Evolutionary conservation across 768 basidiomycete species (phyloP).

Genomic region (Kwoniella europaea): DNA sequence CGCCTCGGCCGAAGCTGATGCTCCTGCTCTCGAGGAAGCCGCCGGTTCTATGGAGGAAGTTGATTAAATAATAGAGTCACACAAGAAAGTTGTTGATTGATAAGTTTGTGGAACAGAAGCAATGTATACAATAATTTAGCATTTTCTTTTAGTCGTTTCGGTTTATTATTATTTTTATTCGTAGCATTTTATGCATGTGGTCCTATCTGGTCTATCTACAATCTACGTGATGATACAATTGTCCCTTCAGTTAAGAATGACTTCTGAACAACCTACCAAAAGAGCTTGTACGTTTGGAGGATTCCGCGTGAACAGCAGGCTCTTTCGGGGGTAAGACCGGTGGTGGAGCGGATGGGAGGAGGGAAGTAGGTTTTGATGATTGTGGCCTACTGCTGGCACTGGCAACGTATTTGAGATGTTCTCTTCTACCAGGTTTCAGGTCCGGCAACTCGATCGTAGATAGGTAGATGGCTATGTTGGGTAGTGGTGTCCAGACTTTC

Average conservation of each 20-base stretch:
- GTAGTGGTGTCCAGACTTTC: constrained; percentile 39
- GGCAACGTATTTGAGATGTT: constrained; percentile 6
- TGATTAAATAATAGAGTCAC: constrained; percentile 44
- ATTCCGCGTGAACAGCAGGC: neutral
- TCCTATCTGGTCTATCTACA: neutral
- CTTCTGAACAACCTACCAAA: constrained; percentile 20
- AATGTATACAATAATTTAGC: constrained; percentile 27
- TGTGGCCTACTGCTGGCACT: neutral
- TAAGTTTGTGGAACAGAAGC: constrained; percentile 3
- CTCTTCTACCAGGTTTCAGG: constrained; percentile 41
- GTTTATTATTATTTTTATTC: constrained; percentile 16
- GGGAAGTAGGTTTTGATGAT: neutral
- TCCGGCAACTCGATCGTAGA: constrained; percentile 57
- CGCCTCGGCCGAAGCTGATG: constrained; percentile 56
- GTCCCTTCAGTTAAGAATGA: neutral
- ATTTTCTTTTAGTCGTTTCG: constrained; percentile 14
- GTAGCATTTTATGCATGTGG: constrained; percentile 28
- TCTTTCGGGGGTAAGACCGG: constrained; percentile 12
- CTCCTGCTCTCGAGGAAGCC: constrained; percentile 57
- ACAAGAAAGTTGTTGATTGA: too few relatives aligned
- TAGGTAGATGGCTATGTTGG: constrained; percentile 52
- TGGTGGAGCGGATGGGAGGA: neutral
- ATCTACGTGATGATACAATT: neutral
- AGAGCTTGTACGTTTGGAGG: constrained; percentile 7
- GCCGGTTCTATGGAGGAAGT: constrained; percentile 86